Evolutionary conservation across 768 basidiomycete species (phyloP), one percentile per base, ranked within the genome.

Genomic region (Guyanaporus albipodus): DNA sequence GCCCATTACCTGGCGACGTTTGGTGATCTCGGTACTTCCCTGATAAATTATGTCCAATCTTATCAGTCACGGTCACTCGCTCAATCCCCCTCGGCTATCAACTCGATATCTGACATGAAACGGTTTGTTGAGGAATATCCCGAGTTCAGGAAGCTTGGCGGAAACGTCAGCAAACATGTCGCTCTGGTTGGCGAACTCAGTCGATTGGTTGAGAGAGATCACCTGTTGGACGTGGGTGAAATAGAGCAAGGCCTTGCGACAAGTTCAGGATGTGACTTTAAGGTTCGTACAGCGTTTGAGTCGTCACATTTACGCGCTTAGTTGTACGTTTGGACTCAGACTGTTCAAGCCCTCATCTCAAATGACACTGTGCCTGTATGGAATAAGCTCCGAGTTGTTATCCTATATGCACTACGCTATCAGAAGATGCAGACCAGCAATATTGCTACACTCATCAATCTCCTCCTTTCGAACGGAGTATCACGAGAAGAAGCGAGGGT

Each of bases 121-220:
- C 82, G 78, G 8, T 95, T 95, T 57, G 89, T 99, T 2, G 96
- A 99, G 64, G 94, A 97, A 58, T 99, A 95, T 68, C 96, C 96
- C 1, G 96, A 99, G 67, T 97, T 98, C 61, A 77, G 86, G 56
- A 94, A 94, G 63, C 76, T 99, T 24, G 93, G 96, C 1, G 94
- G 94, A 8, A 99, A 99, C 64, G 96, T 99, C 24, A 95, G 91
- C 72, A 99, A 98, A 68, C 96, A 98, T 59, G 96, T 98, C 18
- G 91, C 95, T 7, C 70, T 99, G 19, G 96, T 99, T 0, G 95
- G 96, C 11, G 96, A 99, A 64, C 75, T 99, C 50, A 95, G 92
- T 60, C 75, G 95, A 49, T 68, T 98, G 37, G 92, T 98, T 14
- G 88, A 82, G 42, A 72, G 82, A 49, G 87, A 94, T 59, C 89